Conservation (phyloP, 768 basidiomycete genomes). For the Scleroderma bovista region DNA sequence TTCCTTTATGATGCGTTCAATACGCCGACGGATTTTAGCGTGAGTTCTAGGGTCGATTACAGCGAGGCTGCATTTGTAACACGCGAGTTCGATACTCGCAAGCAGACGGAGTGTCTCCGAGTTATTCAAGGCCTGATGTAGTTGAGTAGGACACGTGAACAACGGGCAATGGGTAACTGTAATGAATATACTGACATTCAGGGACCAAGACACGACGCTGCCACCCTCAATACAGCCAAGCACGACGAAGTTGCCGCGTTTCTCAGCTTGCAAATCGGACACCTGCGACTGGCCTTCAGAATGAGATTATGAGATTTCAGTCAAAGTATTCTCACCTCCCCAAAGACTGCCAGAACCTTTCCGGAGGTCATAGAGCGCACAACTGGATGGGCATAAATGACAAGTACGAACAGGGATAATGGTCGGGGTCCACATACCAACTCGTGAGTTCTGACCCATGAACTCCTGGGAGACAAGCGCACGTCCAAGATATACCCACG, state of each 20-base stretch:
- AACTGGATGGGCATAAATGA: conserved; percentile 9
- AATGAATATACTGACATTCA: conserved; percentile 51
- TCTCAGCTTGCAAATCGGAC: conserved; percentile 77
- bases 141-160: conserved; percentile 6
- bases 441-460: conserved; percentile 69
- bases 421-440: conserved; percentile 48
- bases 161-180: conserved; percentile 3
- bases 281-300: conserved; percentile 31
- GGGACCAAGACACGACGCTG: conserved; percentile 78
- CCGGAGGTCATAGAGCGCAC: conserved; percentile 51
- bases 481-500: conserved; percentile 78
- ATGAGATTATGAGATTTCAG: not conserved
- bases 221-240: conserved; percentile 71
- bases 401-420: conserved; percentile 2
- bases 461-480: conserved; percentile 73
- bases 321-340: conserved; percentile 46
- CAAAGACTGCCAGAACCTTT: conserved; percentile 65
- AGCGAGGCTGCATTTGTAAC: conserved; percentile 69
- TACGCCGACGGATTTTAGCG: conserved; percentile 58
- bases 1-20: conserved; percentile 80
- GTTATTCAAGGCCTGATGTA: conserved; percentile 66
- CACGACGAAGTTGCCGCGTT: conserved; percentile 83
- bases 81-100: conserved; percentile 81
- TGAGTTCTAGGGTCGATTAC: conserved; percentile 63
- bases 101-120: conserved; percentile 77